These are phyloP conservation scores for Danielozyma ontarioensis DNA, from an alignment of 805 yeast genomes.

Conservation along the genomic window DNA sequence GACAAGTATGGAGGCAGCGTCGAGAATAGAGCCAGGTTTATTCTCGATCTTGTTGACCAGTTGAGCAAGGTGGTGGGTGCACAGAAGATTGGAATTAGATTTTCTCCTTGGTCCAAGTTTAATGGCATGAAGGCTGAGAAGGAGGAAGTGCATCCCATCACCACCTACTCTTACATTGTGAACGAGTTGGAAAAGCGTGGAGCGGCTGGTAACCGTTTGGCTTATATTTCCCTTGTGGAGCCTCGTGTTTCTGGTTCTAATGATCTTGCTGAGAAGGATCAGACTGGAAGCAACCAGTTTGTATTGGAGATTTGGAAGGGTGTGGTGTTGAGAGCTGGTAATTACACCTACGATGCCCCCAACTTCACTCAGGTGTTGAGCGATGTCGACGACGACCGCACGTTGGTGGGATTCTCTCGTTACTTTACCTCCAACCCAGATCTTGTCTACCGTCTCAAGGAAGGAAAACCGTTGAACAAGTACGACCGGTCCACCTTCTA, in stretches of 20 bases:
- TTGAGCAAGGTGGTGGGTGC: slow-evolving; percentile 31
- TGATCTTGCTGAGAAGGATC: slow-evolving; percentile 15
- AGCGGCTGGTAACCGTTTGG: slow-evolving; percentile 20
- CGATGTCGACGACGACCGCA: slow-evolving; percentile 14
- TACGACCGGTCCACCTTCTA: slow-evolving; percentile 51
- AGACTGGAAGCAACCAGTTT: slow-evolving; percentile 20
- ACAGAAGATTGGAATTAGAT: slow-evolving; percentile 23
- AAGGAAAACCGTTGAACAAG: slow-evolving; percentile 33
- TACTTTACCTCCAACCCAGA: slow-evolving; percentile 54
- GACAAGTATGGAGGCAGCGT: slow-evolving; percentile 30
- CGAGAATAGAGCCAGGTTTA: slow-evolving; percentile 33
- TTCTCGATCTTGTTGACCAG: slow-evolving; percentile 31
- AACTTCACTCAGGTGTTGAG: slow-evolving; percentile 15
- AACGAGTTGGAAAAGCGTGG: slow-evolving; percentile 37
- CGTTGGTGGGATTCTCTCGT: slow-evolving; percentile 42
- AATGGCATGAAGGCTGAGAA: slow-evolving; percentile 18
- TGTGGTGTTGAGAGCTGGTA: slow-evolving; percentile 20
- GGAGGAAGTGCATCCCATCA: slow-evolving; percentile 8
- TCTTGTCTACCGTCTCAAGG: slow-evolving; percentile 38
- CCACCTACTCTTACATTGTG: slow-evolving; percentile 33
- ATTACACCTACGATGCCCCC: slow-evolving; percentile 17
- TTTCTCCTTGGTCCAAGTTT: slow-evolving; percentile 33
- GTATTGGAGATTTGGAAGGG: slow-evolving; percentile 30
- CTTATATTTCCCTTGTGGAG: slow-evolving; percentile 33
- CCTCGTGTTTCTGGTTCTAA: slow-evolving; percentile 25